Percentiles rank a stretch among this genome's conserved stretches.
These are phyloP conservation scores for Sarocladiaceae sp. DNA, from an alignment of 2,329 filamentous ascomycete species.

Conservation along the genomic window DNA sequence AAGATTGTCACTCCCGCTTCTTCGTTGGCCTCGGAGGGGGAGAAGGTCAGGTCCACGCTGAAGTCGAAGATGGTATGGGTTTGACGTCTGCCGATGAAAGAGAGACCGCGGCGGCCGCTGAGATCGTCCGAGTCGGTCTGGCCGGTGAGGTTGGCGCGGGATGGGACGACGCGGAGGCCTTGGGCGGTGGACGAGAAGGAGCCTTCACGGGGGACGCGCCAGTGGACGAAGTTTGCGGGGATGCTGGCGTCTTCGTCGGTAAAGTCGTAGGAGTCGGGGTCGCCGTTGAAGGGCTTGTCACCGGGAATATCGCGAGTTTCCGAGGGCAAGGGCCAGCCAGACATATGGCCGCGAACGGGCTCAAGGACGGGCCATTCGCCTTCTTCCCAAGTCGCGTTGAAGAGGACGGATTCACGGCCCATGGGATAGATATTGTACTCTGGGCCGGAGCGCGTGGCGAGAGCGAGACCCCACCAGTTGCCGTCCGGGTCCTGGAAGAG, in stretches of 20 bases:
- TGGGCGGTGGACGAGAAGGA: slow-evolving; percentile 29
- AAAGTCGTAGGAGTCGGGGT: slow-evolving; percentile 35
- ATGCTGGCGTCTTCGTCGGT: slow-evolving; percentile 25
- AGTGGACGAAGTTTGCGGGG: slow-evolving; percentile 39
- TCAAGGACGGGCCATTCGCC: slow-evolving; percentile 41
- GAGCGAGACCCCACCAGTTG: slow-evolving; percentile 40
- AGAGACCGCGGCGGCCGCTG: slow-evolving; percentile 13
- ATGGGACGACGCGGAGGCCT: slow-evolving; percentile 18
- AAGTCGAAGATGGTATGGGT: slow-evolving; percentile 48
- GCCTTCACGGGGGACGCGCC: slow-evolving; percentile 34
- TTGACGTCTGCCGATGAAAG: slow-evolving; percentile 49
- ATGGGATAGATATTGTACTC: slow-evolving; percentile 30
- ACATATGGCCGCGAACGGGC: slow-evolving; percentile 22
- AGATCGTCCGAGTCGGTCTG: slow-evolving; percentile 8
- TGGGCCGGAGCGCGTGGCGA: slow-evolving; percentile 21
- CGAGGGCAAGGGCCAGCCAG: slow-evolving; percentile 28
- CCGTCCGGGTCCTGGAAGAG: slow-evolving; percentile 26
- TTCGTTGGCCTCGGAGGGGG: slow-evolving; percentile 29
- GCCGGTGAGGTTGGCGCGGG: slow-evolving; percentile 16
- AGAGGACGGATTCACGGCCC: slow-evolving; percentile 40
- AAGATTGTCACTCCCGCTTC: slow-evolving; percentile 49
- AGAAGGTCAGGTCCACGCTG: slow-evolving; percentile 38
- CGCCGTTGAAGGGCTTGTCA: slow-evolving; percentile 29
- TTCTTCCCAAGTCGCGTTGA: slow-evolving; percentile 40
- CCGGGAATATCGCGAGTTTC: slow-evolving; percentile 22